Conservation (phyloP, 2,329 filamentous ascomycete genomes). For the Alternaria angustiovoidea region DNA sequence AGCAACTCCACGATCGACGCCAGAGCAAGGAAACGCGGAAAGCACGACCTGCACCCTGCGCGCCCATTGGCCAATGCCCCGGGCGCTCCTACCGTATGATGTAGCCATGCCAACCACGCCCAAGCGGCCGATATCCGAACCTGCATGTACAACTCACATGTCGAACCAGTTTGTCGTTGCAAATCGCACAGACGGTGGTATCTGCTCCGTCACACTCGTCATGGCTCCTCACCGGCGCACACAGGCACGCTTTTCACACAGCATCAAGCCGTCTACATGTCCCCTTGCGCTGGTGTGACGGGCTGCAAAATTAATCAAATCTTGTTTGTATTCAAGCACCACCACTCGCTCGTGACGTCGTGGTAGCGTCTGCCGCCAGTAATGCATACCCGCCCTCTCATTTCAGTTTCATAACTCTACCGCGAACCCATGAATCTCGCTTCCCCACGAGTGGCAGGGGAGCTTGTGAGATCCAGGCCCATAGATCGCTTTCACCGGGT, state of each 20-base stretch:
- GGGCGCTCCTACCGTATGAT: conserved; percentile 25
- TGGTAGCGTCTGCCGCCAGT: conserved; percentile 11
- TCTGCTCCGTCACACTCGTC: background rate
- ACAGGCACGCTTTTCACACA: conserved; percentile 11
- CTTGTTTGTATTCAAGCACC: conserved; percentile 29
- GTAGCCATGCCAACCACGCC: conserved; percentile 19
- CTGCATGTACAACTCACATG: conserved; percentile 33
- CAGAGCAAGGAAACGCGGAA: conserved; percentile 23
- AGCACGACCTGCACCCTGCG: background rate
- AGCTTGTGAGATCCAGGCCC: conserved; percentile 9
- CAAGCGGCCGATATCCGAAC: conserved; percentile 12
- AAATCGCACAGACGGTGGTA: background rate
- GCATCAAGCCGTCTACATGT: background rate
- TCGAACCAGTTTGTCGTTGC: background rate
- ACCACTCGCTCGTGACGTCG: conserved; percentile 24
- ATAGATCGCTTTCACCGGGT: background rate
- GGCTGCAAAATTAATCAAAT: conserved; percentile 24
- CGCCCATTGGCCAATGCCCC: conserved; percentile 27
- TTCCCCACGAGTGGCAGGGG: conserved; percentile 17
- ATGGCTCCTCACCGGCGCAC: background rate
- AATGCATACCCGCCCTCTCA: conserved; percentile 18
- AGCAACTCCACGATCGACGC: conserved; percentile 22
- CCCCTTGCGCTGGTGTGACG: conserved; percentile 12
- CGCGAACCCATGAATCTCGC: conserved; percentile 12
- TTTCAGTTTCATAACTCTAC: conserved; percentile 15